Base-by-base conservation (phyloP, 257 asterid species). In the Solanum sejunctum region DNA sequence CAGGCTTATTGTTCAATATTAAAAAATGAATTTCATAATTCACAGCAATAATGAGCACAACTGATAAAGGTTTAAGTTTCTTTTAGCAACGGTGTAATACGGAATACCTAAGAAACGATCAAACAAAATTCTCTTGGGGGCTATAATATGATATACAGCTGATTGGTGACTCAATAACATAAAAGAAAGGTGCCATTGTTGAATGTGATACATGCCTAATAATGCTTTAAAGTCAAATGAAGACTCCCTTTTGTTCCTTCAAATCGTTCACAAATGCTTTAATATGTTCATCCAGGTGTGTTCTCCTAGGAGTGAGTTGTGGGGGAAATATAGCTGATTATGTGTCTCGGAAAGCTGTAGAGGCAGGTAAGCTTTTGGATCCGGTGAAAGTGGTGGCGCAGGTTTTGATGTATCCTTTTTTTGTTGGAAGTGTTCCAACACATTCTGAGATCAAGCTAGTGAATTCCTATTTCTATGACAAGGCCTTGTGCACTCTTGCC, bases 231-330 rank as follows among this genome's bases (percentile, higher is more conserved):
- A 75, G 54, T 10, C 78, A 39, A 9, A 10, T 17, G 10, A 10
- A 36, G 61, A 21, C 5, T 3, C 60, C 81, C 43, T 21, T 51
- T 21, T 2, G 2, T 58, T 52, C n/a, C 23, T 83, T 70, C 15
- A 7, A 20, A 49, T 17, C 66, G 43, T 21, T 49, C 36, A 15
- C 15, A 15, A 77, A 8, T 26, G 10, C 8, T 72, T 78, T 86
- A 70, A 63, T 41, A 55, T 77, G 63, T 51, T 51, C 82, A 77
- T 49, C 82, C 97, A 96, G 99, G 85, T 96, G 98, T 86, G 98
- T 96, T n/a, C 97, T 95, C 86, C 97, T 96, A 49, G 99, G 99
- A 80, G 99, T 92, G 83, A 95, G 99, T 81, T 96, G 97, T 61
- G 99, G 99, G 67, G 99, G 97, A 70, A 95, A 95, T 70, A 93